Base-by-base conservation (phyloP, 306 rosid species). In the Senna tora region DNA sequence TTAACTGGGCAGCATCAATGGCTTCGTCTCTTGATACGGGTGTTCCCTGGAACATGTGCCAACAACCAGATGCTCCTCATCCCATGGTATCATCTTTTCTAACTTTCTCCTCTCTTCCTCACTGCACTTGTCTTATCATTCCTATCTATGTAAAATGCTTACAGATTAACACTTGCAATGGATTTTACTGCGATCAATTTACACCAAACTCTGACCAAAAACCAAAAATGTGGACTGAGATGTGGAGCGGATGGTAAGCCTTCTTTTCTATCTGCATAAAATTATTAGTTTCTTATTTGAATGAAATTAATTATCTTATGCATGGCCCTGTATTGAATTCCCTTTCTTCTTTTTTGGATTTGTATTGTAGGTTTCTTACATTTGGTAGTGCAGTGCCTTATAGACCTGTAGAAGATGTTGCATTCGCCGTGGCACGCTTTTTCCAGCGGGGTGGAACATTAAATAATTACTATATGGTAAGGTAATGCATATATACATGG, bases 11-110 rank as follows among this genome's bases (percentile, higher is more conserved):
- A 32, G 97, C 97, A 79, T 54, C 78, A 38, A 94, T 94, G 98
- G 98, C 97, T 63, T 69, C 79, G 59, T 83, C 96, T 61, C 82
- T 89, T 80, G 84, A 91, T 77, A 94, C 97, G 8, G 98, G 98
- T 43, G 98, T 94, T 61, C 98, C 98, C 34, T 94, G 98, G 98
- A 87, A 87, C 80, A 94, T 94, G 98, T 91, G 98, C 86, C 92
- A 87, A 79, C 98, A 91, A 79, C 72, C 72, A 4, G 84, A 94
- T 78, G 98, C 98, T 71, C 98, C 98, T 12, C 84, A 88, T 71
- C 97, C 97, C 55, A 88, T 94, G 75, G 97, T 94, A 82, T 36
- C 0, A 81, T 92, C 39, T 82, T 64, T 77, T 46, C 69, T 59
- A 25, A 25, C 43, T 13, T 65, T 55, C 34, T 28, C 25, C 19